phyloP scores from a whole-genome alignment of 208 protist genomes.

The Wallacemonas sp. region DNA sequence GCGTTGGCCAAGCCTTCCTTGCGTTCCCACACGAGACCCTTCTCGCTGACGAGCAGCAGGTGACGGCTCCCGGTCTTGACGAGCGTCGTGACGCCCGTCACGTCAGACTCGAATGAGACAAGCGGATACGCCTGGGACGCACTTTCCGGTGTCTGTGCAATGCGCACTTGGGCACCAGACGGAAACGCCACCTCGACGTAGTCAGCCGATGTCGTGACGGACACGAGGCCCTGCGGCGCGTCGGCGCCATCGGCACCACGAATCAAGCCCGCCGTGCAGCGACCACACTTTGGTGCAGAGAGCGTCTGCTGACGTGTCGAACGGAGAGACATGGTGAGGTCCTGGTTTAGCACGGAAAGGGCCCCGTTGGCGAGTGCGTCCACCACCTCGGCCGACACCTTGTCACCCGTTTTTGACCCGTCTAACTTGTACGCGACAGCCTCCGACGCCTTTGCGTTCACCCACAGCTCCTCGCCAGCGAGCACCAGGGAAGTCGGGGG shows the following conservation, averaged over 20 bases:
- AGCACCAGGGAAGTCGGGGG: constrained; percentile 24
- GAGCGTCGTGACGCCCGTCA: constrained; percentile 28
- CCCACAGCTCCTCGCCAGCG: constrained; percentile 17
- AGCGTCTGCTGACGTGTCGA: neutral
- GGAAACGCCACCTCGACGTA: constrained; percentile 31
- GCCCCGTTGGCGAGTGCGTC: neutral
- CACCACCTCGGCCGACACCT: neutral
- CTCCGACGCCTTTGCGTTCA: constrained; percentile 9
- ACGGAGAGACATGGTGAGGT: constrained; percentile 9
- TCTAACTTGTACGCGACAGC: neutral
- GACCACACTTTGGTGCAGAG: neutral
- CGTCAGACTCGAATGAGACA: constrained; percentile 25
- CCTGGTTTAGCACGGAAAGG: neutral
- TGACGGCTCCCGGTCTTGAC: constrained; percentile 59
- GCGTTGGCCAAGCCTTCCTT: constrained; percentile 59
- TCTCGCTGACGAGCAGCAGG: constrained; percentile 48
- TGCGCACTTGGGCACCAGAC: neutral
- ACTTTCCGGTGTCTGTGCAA: constrained; percentile 11
- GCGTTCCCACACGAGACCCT: constrained; percentile 67
- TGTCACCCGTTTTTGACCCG: neutral
- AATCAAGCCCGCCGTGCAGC: constrained; percentile 18
- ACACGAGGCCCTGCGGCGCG: neutral
- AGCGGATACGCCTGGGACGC: constrained; percentile 31
- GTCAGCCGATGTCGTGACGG: constrained; percentile 14
- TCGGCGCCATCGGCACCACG: neutral